Percentiles rank a stretch among this genome's conserved stretches.
Conservation (phyloP, 2,329 filamentous ascomycete genomes). For the Aspergillus sp. region DNA sequence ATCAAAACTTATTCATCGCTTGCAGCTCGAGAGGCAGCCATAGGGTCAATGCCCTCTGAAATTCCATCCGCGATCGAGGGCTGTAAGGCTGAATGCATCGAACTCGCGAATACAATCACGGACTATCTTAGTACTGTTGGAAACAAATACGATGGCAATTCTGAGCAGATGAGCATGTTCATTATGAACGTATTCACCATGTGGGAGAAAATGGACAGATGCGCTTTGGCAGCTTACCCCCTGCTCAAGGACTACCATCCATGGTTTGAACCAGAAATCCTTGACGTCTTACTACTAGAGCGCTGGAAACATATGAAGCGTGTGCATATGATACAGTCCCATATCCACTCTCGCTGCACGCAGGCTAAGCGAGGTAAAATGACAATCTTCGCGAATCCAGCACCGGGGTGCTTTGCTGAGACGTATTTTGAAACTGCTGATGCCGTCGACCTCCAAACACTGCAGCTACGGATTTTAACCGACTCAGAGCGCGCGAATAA, state of each 20-base stretch:
- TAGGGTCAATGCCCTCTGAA: not conserved
- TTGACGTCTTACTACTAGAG: constrained; percentile 58
- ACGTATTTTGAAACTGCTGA: constrained; percentile 43
- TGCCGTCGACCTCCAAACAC: constrained; percentile 23
- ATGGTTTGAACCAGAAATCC: constrained; percentile 47
- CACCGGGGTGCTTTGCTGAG: constrained; percentile 46
- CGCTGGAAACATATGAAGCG: constrained; percentile 50
- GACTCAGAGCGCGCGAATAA: constrained; percentile 26
- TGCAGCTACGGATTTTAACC: constrained; percentile 37
- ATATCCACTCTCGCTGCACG: constrained; percentile 45
- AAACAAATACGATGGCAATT: constrained; percentile 43
- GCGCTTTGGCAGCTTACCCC: constrained; percentile 44
- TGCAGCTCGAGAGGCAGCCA: constrained; percentile 10
- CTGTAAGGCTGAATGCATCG: constrained; percentile 24
- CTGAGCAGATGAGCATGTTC: constrained; percentile 53
- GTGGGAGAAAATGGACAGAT: constrained; percentile 58
- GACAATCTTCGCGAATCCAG: constrained; percentile 52
- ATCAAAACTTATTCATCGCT: constrained; percentile 13
- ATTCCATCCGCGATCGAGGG: not conserved
- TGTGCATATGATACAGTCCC: constrained; percentile 50
- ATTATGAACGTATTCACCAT: constrained; percentile 57
- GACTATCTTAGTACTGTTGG: constrained; percentile 35
- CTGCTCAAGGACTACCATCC: constrained; percentile 55
- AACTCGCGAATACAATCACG: not conserved
- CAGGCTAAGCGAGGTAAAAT: constrained; percentile 19